A percentile compares a stretch with the other conserved stretches of the same genome.
phyloP scores from a whole-genome alignment of 1,284 basidiomycete species.

The Phaffia rhodozyma region DNA sequence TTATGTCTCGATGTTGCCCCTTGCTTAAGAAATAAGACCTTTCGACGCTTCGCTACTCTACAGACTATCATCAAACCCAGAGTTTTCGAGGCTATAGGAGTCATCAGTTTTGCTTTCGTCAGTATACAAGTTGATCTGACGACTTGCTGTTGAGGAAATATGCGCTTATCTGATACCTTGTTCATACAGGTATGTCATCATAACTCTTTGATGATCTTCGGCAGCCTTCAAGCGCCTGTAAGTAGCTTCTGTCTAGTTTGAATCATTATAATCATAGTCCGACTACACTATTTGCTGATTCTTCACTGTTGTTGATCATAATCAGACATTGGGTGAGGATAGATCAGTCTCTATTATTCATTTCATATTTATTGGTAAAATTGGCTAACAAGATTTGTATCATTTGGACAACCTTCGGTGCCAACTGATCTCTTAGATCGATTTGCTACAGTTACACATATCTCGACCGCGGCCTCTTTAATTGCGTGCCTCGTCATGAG shows the following conservation, averaged over 20 bases:
- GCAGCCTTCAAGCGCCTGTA: slow-evolving; percentile 77
- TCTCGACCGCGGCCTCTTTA: slow-evolving; percentile 70
- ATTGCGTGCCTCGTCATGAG: slow-evolving; percentile 72
- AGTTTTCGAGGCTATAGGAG: slow-evolving; percentile 82
- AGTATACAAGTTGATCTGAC: slow-evolving; percentile 16
- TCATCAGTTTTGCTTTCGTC: slow-evolving; percentile 82
- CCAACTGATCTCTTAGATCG: slow-evolving; percentile 34
- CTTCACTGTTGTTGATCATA: no score
- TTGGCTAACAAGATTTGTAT: no score
- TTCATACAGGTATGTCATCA: slow-evolving; percentile 62
- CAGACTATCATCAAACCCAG: slow-evolving; percentile 63
- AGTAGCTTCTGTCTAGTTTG: slow-evolving; percentile 28
- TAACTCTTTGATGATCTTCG: slow-evolving; percentile 89
- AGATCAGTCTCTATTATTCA: neutral
- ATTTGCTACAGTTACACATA: slow-evolving; percentile 85
- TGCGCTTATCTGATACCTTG: neutral
- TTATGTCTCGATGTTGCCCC: neutral
- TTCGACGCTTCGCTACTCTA: slow-evolving; percentile 36
- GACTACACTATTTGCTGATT: no score
- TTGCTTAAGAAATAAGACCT: slow-evolving; percentile 4
- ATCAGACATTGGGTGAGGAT: no score
- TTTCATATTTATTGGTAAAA: neutral
- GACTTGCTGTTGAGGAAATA: neutral
- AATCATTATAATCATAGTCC: no score
- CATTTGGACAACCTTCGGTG: no score